phyloP scores from a whole-genome alignment of 2,329 filamentous ascomycete genomes.

The Apiospora malaysiana region DNA sequence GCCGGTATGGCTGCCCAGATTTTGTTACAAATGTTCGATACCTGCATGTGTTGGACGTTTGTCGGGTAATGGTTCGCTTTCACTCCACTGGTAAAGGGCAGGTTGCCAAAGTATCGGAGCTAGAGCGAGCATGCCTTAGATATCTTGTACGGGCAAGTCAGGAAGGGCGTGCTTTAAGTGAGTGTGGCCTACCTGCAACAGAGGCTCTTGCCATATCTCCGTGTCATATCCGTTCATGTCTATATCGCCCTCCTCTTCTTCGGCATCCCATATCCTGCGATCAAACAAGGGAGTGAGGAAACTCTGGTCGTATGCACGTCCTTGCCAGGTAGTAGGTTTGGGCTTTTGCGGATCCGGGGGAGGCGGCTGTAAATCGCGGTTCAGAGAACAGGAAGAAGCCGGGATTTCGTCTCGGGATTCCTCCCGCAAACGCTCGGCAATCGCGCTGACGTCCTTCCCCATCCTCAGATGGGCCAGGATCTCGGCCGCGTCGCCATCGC shows the following conservation, averaged over 20 bases:
- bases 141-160: background rate
- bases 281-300: conserved; percentile 19
- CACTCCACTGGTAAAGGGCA: conserved; percentile 6
- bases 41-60: conserved; percentile 7
- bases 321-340: background rate
- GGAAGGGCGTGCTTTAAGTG: background rate
- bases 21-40: conserved; percentile 5
- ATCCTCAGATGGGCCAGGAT: background rate
- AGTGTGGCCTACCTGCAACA: background rate
- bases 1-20: conserved; percentile 16
- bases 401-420: background rate
- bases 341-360: background rate
- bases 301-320: background rate
- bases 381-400: background rate
- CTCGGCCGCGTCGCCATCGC: background rate
- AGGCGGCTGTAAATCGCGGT: background rate
- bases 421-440: conserved; percentile 8
- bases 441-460: background rate
- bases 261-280: background rate
- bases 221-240: background rate
- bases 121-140: background rate
- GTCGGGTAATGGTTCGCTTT: conserved; percentile 9
- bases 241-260: background rate
- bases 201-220: conserved; percentile 3
- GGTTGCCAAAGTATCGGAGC: conserved; percentile 7